Evolutionary conservation across 768 basidiomycete genomes (phyloP).

Genomic region (Amanita pallidorosea): DNA sequence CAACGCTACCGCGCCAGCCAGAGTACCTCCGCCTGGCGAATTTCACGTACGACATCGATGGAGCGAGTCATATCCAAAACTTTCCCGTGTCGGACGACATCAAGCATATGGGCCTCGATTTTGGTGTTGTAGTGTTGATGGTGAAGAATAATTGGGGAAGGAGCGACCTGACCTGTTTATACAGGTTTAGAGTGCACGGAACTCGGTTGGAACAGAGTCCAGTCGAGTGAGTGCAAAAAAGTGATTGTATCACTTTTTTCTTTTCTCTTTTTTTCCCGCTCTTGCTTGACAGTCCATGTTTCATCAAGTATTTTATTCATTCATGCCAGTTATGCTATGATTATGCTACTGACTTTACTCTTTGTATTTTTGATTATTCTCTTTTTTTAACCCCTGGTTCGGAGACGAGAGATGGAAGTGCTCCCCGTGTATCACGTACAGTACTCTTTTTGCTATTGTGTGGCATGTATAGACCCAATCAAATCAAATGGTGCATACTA

Average conservation of each 20-base stretch:
- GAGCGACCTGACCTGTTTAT: slow-evolving; percentile 79
- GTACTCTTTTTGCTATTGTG: too few relatives aligned
- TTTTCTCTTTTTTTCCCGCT: not conserved
- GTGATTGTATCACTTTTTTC: not conserved
- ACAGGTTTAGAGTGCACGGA: slow-evolving; percentile 76
- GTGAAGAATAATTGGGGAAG: slow-evolving; percentile 85
- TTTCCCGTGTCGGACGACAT: slow-evolving; percentile 68
- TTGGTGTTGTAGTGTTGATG: slow-evolving; percentile 73
- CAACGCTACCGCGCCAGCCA: slow-evolving; percentile 32
- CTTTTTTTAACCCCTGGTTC: too few relatives aligned
- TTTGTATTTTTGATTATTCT: not conserved
- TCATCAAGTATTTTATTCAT: too few relatives aligned
- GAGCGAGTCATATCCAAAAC: slow-evolving; percentile 59
- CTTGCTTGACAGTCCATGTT: not conserved
- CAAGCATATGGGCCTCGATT: slow-evolving; percentile 62
- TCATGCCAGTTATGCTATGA: too few relatives aligned
- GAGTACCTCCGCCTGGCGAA: slow-evolving; percentile 55
- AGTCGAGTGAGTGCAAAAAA: not conserved
- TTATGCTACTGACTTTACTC: not conserved
- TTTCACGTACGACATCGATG: slow-evolving; percentile 55
- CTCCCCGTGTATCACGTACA: not conserved
- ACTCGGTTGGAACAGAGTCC: slow-evolving; percentile 33
- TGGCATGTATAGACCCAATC: too few relatives aligned
- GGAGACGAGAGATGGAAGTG: not conserved
- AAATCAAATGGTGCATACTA: too few relatives aligned